Base-by-base conservation (phyloP, 306 rosid species). In the Pueraria montana region DNA sequence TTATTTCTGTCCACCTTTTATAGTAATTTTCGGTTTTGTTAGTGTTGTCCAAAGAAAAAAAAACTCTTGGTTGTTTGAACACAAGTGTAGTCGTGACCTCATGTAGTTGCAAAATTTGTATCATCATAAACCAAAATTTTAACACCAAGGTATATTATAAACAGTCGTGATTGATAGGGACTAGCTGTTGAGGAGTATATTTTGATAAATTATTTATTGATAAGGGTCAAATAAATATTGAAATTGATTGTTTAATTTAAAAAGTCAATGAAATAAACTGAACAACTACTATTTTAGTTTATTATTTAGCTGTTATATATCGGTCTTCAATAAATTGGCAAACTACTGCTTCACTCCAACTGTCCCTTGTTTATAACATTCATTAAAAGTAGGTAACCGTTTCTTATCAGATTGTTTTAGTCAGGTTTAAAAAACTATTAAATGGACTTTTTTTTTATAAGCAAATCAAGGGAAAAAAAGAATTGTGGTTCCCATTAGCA, bases 311-410 rank as follows among this genome's bases (percentile, higher is more conserved):
- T 46, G 18, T n/a, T 5, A 63, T 58, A 11, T 1, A 42, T 77
- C 40, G 5, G 43, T 16, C 76, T 79, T 79, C 24, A 67, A 23
- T 67, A 52, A 21, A 68, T 58, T 14, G n/a, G 45, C 72, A 71
- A 45, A 56, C 62, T 11, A 58, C 62, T 45, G 11, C 46, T 63
- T 13, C 62, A 63, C 40, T 27, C 27, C 17, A 74, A 20, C 42
- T 24, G 66, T 52, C 46, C 68, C 27, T 40, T 24, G 16, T 17
- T 26, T 30, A 27, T 69, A 11, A 11, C 36, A 77, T 62, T 77
- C 32, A 78, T 34, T 76, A 61, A 45, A 62, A 62, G 72, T 77
- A 27, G 48, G 81, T 45, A 12, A 43, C 23, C 20, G 36, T 77
- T 62, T 45, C 40, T 36, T 38, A 34, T 50, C 42, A 24, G 7